A percentile compares a stretch with the other conserved stretches of the same genome.
These are phyloP conservation scores for Rutidosis leptorrhynchoides DNA, from an alignment of 129 eudicot genomes.

Conservation along the genomic window DNA sequence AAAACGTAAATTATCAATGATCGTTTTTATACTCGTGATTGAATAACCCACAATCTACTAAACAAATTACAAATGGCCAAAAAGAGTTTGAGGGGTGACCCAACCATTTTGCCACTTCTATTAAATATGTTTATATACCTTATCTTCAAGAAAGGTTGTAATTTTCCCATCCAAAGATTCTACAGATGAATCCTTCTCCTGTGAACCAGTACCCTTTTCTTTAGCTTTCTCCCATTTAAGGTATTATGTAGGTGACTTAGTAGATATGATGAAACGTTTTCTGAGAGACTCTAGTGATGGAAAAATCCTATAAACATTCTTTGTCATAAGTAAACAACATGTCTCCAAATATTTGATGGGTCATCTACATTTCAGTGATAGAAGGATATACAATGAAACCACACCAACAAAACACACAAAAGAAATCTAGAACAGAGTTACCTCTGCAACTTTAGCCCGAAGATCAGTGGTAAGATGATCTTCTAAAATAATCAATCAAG, in stretches of 20 bases:
- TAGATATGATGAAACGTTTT: constrained; percentile 65
- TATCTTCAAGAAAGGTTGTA: constrained; percentile 35
- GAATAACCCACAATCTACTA: too few species aligned
- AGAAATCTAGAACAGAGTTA: constrained; percentile 20
- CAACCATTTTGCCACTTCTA: constrained; percentile 1
- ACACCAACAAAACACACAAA: neutral
- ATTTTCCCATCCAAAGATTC: constrained; percentile 74
- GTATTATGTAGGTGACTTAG: constrained; percentile 92
- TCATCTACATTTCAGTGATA: constrained; percentile 51
- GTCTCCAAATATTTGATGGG: constrained; percentile 76
- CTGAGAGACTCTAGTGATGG: constrained; percentile 72
- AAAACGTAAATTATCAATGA: too few species aligned
- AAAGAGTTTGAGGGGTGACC: neutral
- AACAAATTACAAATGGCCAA: neutral
- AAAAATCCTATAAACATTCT: constrained; percentile 59
- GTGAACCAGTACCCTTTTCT: constrained; percentile 29
- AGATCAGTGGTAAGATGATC: constrained; percentile 88
- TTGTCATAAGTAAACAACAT: constrained; percentile 57
- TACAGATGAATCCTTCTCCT: constrained; percentile 37
- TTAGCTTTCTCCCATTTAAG: constrained; percentile 45
- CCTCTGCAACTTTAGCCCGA: constrained; percentile 88
- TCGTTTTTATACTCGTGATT: too few species aligned
- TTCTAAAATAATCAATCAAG: constrained; percentile 82
- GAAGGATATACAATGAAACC: constrained; percentile 2
- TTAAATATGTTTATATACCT: constrained; percentile 36